A percentile compares a stretch with the other conserved stretches of the same genome.
These are phyloP conservation scores for Sclerotinia spermophila DNA, from an alignment of 2,329 filamentous ascomycete species.

Conservation along the genomic window DNA sequence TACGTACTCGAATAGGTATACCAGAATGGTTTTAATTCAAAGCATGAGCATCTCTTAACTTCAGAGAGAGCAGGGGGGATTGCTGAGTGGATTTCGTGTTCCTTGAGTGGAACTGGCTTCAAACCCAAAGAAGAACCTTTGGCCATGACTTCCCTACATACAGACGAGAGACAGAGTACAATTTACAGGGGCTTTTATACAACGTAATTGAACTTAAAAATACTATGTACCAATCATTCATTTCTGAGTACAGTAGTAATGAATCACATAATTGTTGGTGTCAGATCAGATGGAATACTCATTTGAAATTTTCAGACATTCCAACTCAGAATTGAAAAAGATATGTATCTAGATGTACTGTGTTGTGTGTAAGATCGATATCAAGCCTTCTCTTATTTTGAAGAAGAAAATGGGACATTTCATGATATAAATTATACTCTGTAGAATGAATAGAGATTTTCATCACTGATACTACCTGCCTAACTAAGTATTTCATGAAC, in stretches of 20 bases:
- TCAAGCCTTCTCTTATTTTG: background rate
- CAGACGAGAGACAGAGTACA: background rate
- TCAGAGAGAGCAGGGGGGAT: conserved; percentile 13
- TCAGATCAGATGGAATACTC: background rate
- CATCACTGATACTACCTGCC: background rate
- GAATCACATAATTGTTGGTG: background rate
- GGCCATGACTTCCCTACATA: background rate
- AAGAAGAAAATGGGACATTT: background rate
- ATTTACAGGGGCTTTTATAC: conserved; percentile 1
- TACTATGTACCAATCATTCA: background rate
- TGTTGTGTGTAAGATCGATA: background rate
- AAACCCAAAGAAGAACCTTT: conserved; percentile 14
- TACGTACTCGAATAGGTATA: background rate
- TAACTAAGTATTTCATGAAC: background rate
- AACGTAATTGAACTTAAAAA: background rate
- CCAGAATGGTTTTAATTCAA: background rate
- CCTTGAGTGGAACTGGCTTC: background rate
- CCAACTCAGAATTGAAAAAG: background rate
- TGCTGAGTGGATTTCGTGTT: conserved; percentile 19
- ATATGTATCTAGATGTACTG: background rate
- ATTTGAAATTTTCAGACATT: background rate
- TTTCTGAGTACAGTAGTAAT: background rate
- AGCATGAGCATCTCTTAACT: background rate
- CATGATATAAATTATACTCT: background rate
- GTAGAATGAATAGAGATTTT: background rate